phyloP scores from a whole-genome alignment of 2,329 filamentous ascomycete genomes.

The Phaeosphaeria sp. region DNA sequence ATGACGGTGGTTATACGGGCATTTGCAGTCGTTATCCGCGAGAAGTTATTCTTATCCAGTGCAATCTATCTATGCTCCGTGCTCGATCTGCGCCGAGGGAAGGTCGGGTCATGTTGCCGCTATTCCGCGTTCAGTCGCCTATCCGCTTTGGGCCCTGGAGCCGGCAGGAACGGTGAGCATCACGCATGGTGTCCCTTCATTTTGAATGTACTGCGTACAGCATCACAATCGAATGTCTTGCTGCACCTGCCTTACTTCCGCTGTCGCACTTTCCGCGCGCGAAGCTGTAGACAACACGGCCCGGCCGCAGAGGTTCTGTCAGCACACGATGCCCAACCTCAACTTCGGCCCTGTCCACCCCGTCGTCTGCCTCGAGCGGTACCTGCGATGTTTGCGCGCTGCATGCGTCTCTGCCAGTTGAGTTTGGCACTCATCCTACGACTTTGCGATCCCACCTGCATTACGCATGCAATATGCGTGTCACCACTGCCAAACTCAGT shows the following conservation, averaged over 20 bases:
- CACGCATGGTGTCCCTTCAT: conserved; percentile 1
- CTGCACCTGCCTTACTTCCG: conserved; percentile 1
- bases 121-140: conserved; percentile 36
- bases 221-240: neutral
- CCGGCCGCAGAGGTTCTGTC: conserved; percentile 5
- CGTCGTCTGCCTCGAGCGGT: neutral
- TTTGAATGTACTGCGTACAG: neutral
- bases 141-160: conserved; percentile 4
- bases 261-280: conserved; percentile 12
- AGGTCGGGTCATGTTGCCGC: conserved; percentile 38
- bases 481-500: conserved; percentile 31
- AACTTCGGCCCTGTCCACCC: neutral
- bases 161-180: conserved; percentile 6
- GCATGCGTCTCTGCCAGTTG: neutral
- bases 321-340: neutral
- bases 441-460: neutral
- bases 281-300: neutral
- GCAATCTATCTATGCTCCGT: conserved; percentile 28
- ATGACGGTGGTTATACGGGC: conserved; percentile 10
- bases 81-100: conserved; percentile 19
- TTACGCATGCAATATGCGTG: conserved; percentile 29
- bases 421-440: neutral
- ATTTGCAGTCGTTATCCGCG: conserved; percentile 14
- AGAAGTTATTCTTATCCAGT: conserved; percentile 28
- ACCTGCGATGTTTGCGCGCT: conserved; percentile 6